These are phyloP conservation scores for Daldinia concentrica DNA, from an alignment of 495 filamentous ascomycete species.

Conservation along the genomic window DNA sequence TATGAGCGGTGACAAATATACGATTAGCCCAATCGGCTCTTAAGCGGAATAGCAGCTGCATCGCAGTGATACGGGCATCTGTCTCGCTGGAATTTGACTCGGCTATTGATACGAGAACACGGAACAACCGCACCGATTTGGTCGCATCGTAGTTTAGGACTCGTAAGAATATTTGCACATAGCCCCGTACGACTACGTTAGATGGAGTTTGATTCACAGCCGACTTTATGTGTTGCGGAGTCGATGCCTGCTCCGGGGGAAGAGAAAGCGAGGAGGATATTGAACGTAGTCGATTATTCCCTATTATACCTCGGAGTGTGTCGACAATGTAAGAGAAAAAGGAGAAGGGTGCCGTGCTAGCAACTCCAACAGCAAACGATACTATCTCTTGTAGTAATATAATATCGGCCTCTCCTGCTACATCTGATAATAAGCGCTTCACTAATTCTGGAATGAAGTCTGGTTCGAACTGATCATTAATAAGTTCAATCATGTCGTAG, in stretches of 20 bases:
- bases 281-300: conserved; percentile 51
- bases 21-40: conserved; percentile 79
- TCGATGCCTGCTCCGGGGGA: conserved; percentile 36
- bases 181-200: conserved; percentile 64
- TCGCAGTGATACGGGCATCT: conserved; percentile 78
- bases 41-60: conserved; percentile 86
- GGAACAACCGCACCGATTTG: conserved; percentile 64
- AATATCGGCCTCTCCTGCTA: conserved; percentile 65
- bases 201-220: conserved; percentile 56
- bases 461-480: conserved; percentile 60
- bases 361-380: conserved; percentile 60
- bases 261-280: conserved; percentile 42
- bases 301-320: conserved; percentile 55
- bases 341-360: conserved; percentile 54
- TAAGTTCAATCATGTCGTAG: conserved; percentile 66
- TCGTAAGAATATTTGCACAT: conserved; percentile 69
- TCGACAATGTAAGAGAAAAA: conserved; percentile 64
- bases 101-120: conserved; percentile 67
- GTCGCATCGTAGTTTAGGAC: conserved; percentile 62
- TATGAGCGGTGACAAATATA: conserved; percentile 70
- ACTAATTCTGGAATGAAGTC: conserved; percentile 54
- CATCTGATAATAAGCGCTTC: conserved; percentile 56
- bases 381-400: conserved; percentile 61
- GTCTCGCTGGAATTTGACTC: conserved; percentile 61
- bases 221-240: conserved; percentile 35